Evolutionary conservation across 306 rosid species (phyloP), one percentile per base, ranked within the genome.

Genomic region (Delonix regia): DNA sequence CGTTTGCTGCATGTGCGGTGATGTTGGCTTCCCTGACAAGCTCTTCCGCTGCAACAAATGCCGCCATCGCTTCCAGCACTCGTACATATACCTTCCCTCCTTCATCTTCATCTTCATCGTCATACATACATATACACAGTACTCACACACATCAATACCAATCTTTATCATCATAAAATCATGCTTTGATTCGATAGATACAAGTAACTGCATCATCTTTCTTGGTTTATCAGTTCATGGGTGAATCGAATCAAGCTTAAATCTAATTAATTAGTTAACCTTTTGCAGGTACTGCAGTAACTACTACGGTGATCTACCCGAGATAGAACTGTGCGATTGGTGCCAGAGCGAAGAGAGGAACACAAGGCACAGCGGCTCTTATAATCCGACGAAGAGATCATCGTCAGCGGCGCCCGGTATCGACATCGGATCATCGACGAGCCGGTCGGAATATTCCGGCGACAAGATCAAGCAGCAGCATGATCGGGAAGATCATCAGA

Each of bases 1-100:
- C 1, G 97, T 94, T 9, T 94, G 98, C 80, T 92, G 97, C 97
- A 86, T 94, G 97, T 94, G 98, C 38, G 98, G 98, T 34, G 98
- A 94, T 65, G 86, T 94, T 78, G 98, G 98, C 68, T 94, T 94
- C 83, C 84, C 90, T 2, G 94, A 94, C 85, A 94, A 94, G 79
- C 93, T 94, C 65, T 94, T 94, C 86, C 98, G 97, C 84, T 94
- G 98, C 88, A 86, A 84, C 92, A 87, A 87, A 70, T 94, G 98
- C 85, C 87, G 63, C 71, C 81, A 88, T 81, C 98, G 98, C 13
- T 94, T 82, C 86, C 98, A 94, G 71, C 98, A 94, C 94, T 92
- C 94, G 94, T 94, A 89, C 22, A 77, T 4, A 9, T 41, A 10
- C 45, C 66, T 72, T 69, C 11, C 56, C 72, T 45, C 70, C 71